Evolutionary conservation across 805 yeast genomes (phyloP).

Genomic region (Candida sanyiensis): DNA sequence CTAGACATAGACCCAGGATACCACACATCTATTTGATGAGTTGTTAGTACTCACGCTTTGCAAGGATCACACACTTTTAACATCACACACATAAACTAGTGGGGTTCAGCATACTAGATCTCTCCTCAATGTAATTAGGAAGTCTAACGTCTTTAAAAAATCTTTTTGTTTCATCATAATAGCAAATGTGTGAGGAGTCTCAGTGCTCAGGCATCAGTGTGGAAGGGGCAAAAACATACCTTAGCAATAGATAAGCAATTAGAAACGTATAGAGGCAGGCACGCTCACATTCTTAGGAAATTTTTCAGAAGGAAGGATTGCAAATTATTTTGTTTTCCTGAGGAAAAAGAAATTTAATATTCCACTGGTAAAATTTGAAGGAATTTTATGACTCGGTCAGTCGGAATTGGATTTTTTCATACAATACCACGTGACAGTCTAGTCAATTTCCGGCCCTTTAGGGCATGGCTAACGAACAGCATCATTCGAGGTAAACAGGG

Average conservation of each 20-base stretch:
- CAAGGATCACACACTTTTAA: neutral
- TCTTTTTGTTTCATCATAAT: conserved; percentile 19
- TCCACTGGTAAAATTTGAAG: neutral
- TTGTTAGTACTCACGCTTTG: conserved; percentile 5
- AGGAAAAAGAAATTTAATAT: conserved; percentile 1
- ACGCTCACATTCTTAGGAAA: conserved; percentile 1
- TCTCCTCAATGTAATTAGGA: conserved; percentile 27
- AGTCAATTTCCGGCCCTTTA: too few relatives aligned
- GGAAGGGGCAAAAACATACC: neutral
- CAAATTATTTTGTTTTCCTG: neutral
- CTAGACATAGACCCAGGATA: conserved; percentile 78
- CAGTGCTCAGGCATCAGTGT: neutral
- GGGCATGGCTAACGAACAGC: too few relatives aligned
- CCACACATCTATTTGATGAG: conserved; percentile 73
- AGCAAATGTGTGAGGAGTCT: neutral
- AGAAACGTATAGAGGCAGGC: neutral
- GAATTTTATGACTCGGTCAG: conserved; percentile 1
- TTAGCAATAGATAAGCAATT: neutral
- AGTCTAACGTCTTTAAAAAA: conserved; percentile 30
- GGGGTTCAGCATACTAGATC: conserved; percentile 20
- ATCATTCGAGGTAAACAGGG: conserved; percentile 37
- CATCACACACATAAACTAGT: neutral
- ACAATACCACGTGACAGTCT: neutral
- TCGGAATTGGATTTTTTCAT: neutral
- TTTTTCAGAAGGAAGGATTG: neutral